These are phyloP conservation scores for Boechera divaricarpa DNA, from an alignment of 345 rosid genomes.

Conservation along the genomic window DNA sequence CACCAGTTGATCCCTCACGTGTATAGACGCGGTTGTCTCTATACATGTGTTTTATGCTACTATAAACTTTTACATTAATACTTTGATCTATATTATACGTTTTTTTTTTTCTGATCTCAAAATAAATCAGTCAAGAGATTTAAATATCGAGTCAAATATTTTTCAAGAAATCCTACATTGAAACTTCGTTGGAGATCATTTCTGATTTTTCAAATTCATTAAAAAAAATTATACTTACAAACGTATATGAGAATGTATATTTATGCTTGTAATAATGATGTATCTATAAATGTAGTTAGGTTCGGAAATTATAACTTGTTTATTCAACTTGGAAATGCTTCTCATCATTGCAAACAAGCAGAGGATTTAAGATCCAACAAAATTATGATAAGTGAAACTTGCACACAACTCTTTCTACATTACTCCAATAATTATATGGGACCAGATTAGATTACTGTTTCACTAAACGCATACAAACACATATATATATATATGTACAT, in stretches of 20 bases:
- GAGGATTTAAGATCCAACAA: conserved; percentile 39
- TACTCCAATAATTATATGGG: conserved; percentile 31
- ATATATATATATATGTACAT: neutral
- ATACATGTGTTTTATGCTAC: conserved; percentile 2
- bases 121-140: neutral
- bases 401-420: conserved; percentile 45
- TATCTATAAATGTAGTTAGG: conserved; percentile 13
- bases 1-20: conserved; percentile 2
- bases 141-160: neutral
- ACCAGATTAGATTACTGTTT: conserved; percentile 27
- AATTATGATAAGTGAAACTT: conserved; percentile 41
- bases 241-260: neutral
- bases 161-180: neutral
- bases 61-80: neutral
- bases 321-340: conserved; percentile 33
- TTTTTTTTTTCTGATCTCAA: neutral
- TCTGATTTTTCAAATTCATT: neutral
- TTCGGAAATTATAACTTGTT: neutral
- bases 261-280: neutral
- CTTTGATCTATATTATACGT: neutral
- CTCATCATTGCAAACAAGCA: conserved; percentile 40
- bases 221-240: neutral
- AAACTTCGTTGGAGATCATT: neutral
- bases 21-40: conserved; percentile 1
- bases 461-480: neutral